Percentiles rank a stretch among this genome's conserved stretches.
phyloP scores from a whole-genome alignment of 768 basidiomycete species.

The Lyophyllum decastes region DNA sequence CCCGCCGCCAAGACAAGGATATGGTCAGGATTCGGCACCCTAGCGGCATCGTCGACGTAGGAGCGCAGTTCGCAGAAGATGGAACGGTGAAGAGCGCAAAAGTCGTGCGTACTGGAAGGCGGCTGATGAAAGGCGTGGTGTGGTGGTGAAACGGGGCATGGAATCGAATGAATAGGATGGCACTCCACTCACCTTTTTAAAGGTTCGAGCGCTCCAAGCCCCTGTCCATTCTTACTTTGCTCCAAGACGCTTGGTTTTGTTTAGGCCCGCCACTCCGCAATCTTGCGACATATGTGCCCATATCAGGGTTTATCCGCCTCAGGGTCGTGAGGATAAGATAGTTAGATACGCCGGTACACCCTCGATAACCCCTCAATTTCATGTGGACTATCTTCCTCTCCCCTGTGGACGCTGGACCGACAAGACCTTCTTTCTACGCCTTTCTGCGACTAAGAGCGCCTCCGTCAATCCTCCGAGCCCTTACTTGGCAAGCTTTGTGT shows the following conservation, averaged over 20 bases:
- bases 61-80: constrained; percentile 47
- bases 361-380: background rate
- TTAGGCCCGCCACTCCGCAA: background rate
- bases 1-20: constrained; percentile 13
- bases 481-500: background rate
- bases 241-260: background rate
- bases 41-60: constrained; percentile 68
- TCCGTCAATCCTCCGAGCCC: background rate
- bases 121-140: constrained; percentile 70
- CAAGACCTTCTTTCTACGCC: background rate
- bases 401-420: background rate
- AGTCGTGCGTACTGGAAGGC: constrained; percentile 67
- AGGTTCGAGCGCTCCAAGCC: constrained; percentile 1
- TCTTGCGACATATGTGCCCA: background rate
- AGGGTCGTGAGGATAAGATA: background rate
- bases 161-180: background rate
- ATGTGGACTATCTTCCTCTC: background rate
- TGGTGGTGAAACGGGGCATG: constrained; percentile 49
- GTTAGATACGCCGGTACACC: background rate
- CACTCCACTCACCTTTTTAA: background rate
- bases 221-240: background rate
- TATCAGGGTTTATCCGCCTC: background rate
- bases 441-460: background rate
- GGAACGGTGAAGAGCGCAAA: constrained; percentile 58
- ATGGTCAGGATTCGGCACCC: constrained; percentile 63